Evolutionary conservation across 768 basidiomycete genomes (phyloP).

Genomic region (Pleurotus eryngii): DNA sequence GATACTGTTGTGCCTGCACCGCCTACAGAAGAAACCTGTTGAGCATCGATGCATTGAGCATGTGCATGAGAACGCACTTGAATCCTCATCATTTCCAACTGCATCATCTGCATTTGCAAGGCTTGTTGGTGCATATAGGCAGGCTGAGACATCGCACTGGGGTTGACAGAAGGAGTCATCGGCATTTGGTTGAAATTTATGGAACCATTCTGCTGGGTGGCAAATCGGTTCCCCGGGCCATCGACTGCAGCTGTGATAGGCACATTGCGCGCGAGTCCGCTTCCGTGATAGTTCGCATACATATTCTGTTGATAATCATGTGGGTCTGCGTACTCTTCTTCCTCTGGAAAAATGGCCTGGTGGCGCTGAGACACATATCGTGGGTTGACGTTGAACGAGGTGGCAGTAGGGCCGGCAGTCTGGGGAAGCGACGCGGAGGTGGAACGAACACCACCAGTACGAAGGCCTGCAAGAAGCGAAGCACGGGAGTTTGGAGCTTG

Average conservation of each 20-base stretch:
- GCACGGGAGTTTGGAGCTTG: slow-evolving; percentile 59
- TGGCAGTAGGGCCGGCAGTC: slow-evolving; percentile 58
- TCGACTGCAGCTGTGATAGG: slow-evolving; percentile 76
- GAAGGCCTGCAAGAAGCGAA: slow-evolving; percentile 83
- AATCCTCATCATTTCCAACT: slow-evolving; percentile 76
- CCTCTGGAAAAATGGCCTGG: slow-evolving; percentile 40
- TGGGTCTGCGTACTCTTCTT: slow-evolving; percentile 63
- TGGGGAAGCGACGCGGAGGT: slow-evolving; percentile 58
- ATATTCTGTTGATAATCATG: slow-evolving; percentile 52
- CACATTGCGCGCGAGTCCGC: slow-evolving; percentile 32
- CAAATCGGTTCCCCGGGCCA: slow-evolving; percentile 61
- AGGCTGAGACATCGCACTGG: slow-evolving; percentile 42
- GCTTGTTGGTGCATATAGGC: slow-evolving; percentile 54
- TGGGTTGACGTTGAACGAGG: slow-evolving; percentile 44
- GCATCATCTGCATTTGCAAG: slow-evolving; percentile 82
- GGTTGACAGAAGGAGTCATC: slow-evolving; percentile 52
- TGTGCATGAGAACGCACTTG: slow-evolving; percentile 48
- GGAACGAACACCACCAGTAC: slow-evolving; percentile 89
- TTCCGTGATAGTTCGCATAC: slow-evolving; percentile 40
- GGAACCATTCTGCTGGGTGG: slow-evolving; percentile 58
- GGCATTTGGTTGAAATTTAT: slow-evolving; percentile 49
- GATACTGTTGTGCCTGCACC: slow-evolving; percentile 55
- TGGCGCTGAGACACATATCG: slow-evolving; percentile 49
- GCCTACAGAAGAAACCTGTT: slow-evolving; percentile 33
- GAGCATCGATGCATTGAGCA: too few relatives aligned